These are phyloP conservation scores for Sedum album DNA, from an alignment of 164 flowering plant species.

Conservation along the genomic window DNA sequence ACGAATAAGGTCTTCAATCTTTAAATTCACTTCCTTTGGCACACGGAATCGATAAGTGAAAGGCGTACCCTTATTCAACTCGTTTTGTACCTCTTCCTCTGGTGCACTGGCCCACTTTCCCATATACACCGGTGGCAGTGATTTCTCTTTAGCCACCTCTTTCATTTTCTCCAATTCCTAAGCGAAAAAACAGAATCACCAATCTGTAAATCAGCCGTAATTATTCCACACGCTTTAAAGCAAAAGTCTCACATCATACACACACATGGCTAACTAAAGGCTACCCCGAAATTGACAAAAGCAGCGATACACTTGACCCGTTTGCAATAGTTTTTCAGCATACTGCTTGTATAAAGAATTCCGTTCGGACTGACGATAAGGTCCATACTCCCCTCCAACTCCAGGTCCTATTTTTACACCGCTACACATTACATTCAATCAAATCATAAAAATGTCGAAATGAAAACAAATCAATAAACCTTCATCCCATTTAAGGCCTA, in stretches of 20 bases:
- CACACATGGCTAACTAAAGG: not conserved
- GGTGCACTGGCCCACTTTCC: conserved; percentile 90
- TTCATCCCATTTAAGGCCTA: conserved; percentile 96
- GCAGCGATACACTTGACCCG: conserved; percentile 84
- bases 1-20: conserved; percentile 81
- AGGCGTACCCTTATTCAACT: conserved; percentile 78
- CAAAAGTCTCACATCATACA: not conserved
- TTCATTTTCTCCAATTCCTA: conserved; percentile 95
- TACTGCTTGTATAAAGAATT: conserved; percentile 71
- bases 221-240: not conserved
- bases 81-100: conserved; percentile 61
- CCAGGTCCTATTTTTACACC: conserved; percentile 57
- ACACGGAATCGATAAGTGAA: conserved; percentile 88
- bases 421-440: not conserved
- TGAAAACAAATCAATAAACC: conserved; percentile 23
- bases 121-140: conserved; percentile 78
- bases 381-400: conserved; percentile 86
- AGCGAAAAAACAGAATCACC: not conserved
- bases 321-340: conserved; percentile 67
- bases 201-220: not conserved
- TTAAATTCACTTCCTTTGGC: conserved; percentile 72
- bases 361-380: conserved; percentile 92
- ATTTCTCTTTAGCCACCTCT: conserved; percentile 65
- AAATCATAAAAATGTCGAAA: not conserved
- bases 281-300: conserved; percentile 79